Conservation (phyloP, 352 stramenopile species). For the Pythium oligandrum region DNA sequence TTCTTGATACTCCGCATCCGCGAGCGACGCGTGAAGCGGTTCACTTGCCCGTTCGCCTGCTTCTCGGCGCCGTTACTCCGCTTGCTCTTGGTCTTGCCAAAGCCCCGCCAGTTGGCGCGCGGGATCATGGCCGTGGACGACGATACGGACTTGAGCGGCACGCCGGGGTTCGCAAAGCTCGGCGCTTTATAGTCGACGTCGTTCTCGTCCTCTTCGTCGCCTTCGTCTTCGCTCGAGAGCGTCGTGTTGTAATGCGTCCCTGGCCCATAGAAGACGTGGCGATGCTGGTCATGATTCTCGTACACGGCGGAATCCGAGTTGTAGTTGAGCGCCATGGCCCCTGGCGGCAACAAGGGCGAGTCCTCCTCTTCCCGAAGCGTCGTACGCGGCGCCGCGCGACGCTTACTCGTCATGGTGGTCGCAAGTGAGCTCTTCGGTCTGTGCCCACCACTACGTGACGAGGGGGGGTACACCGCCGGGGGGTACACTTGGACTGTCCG, state of each 20-base stretch:
- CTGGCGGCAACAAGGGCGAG: slow-evolving; percentile 46
- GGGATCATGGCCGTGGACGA: slow-evolving; percentile 24
- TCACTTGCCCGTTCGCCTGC: slow-evolving; percentile 31
- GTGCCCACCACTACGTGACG: too few species aligned
- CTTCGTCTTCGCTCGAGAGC: slow-evolving; percentile 34
- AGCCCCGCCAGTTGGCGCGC: slow-evolving; percentile 51
- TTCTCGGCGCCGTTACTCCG: slow-evolving; percentile 15
- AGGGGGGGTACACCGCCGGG: too few species aligned
- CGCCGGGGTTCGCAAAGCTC: slow-evolving; percentile 7
- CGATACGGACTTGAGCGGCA: neutral
- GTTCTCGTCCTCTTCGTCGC: slow-evolving; percentile 30
- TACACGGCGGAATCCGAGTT: slow-evolving; percentile 85
- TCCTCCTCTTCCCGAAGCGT: slow-evolving; percentile 12
- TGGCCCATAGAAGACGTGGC: slow-evolving; percentile 52
- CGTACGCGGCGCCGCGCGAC: slow-evolving; percentile 5
- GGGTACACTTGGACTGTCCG: too few species aligned
- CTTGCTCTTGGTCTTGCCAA: slow-evolving; percentile 46
- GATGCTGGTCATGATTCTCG: slow-evolving; percentile 39
- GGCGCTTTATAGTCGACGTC: slow-evolving; percentile 18
- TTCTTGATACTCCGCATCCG: slow-evolving; percentile 85
- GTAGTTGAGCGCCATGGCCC: slow-evolving; percentile 66
- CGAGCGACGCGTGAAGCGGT: slow-evolving; percentile 70
- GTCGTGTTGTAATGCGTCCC: slow-evolving; percentile 49
- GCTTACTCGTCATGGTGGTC: neutral
- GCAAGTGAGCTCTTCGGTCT: too few species aligned